Evolutionary conservation across 1,139 yeast genomes (phyloP).

Genomic region (Taphrina wiesneri): DNA sequence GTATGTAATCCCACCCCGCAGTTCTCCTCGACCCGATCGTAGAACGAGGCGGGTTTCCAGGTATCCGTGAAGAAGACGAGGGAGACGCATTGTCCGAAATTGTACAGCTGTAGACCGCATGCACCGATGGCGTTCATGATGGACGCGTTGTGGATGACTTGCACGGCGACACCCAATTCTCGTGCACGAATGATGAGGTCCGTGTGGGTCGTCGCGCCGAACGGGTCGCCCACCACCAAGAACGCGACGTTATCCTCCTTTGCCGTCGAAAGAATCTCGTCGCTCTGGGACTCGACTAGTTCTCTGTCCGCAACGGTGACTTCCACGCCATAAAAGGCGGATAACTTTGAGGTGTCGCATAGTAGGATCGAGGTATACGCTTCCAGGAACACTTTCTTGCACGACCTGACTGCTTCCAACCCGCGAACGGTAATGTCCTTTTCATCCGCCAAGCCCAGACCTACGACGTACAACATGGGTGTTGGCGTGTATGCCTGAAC

Average conservation of each 20-base stretch:
- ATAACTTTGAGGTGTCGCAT: conserved; percentile 74
- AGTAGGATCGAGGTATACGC: conserved; percentile 93
- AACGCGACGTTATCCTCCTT: conserved; percentile 73
- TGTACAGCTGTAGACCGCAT: conserved; percentile 91
- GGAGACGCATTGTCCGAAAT: conserved; percentile 94
- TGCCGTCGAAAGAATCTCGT: conserved; percentile 73
- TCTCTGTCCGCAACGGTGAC: conserved; percentile 91
- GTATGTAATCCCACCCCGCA: conserved; percentile 90
- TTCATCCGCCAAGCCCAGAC: conserved; percentile 86
- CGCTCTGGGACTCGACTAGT: conserved; percentile 86
- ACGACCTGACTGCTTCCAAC: conserved; percentile 73
- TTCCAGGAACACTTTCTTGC: conserved; percentile 87
- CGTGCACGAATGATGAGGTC: conserved; percentile 89
- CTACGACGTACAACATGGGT: conserved; percentile 81
- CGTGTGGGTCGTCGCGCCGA: conserved; percentile 97
- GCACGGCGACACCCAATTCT: conserved; percentile 73
- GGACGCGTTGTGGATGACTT: conserved; percentile 89
- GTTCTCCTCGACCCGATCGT: conserved; percentile 84
- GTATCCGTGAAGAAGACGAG: conserved; percentile 90
- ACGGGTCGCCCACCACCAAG: conserved; percentile 94
- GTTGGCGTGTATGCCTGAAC: background rate
- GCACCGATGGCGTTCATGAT: conserved; percentile 99
- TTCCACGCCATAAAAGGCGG: conserved; percentile 79
- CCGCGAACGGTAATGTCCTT: conserved; percentile 94
- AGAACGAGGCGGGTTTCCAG: conserved; percentile 97